phyloP scores from a whole-genome alignment of 2,329 filamentous ascomycete genomes.

The Phaeosphaeriaceae sp. region DNA sequence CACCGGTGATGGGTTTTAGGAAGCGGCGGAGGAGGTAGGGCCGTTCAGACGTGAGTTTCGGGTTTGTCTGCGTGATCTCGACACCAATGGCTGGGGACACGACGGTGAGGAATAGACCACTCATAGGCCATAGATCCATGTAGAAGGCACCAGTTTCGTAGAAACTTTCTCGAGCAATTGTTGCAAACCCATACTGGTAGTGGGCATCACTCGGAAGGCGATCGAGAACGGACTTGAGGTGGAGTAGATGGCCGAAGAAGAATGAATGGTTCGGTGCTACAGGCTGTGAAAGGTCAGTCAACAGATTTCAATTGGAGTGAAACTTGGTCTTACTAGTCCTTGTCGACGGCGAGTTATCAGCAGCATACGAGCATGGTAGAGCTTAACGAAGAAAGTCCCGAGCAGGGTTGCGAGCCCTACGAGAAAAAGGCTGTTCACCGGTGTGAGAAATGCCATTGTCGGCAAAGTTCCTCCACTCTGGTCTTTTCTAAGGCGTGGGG shows the following conservation, averaged over 20 bases:
- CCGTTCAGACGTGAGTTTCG: slow-evolving; percentile 4
- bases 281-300: not conserved
- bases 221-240: slow-evolving; percentile 7
- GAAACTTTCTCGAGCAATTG: slow-evolving; percentile 8
- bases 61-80: slow-evolving; percentile 11
- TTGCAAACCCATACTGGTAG: slow-evolving; percentile 7
- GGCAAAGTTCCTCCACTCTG: too few species aligned
- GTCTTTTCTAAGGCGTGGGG: too few species aligned
- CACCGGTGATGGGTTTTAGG: slow-evolving; percentile 14
- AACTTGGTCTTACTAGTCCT: not conserved
- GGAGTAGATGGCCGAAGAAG: slow-evolving; percentile 12
- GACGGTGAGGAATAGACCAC: slow-evolving; percentile 1
- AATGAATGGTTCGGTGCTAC: slow-evolving; percentile 12
- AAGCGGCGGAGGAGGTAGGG: slow-evolving; percentile 7
- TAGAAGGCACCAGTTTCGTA: slow-evolving; percentile 5
- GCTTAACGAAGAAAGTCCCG: not conserved
- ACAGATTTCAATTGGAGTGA: not conserved
- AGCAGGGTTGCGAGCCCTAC: not conserved
- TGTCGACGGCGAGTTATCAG: slow-evolving; percentile 6
- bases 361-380: slow-evolving; percentile 6
- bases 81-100: slow-evolving; percentile 3
- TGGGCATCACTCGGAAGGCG: slow-evolving; percentile 12
- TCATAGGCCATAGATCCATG: slow-evolving; percentile 15
- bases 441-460: too few species aligned
- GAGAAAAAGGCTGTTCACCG: too few species aligned